Evolutionary conservation across 2,329 filamentous ascomycete species (phyloP), one percentile per base, ranked within the genome.

Genomic region (Paraphoma sp.): DNA sequence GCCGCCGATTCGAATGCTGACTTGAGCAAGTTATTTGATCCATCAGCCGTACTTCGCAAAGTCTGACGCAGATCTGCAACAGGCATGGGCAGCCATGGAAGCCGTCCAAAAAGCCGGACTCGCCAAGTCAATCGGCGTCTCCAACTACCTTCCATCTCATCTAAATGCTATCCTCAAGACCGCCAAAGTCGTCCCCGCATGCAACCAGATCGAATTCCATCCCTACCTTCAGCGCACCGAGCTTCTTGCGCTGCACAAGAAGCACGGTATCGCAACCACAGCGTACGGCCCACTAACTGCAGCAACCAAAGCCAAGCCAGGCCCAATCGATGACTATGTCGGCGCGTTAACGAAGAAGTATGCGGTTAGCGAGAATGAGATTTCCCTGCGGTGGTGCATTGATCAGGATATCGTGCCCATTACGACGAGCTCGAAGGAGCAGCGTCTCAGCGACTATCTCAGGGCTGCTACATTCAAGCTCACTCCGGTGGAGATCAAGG

Each of bases 141-240:
- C 84, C 53, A 89, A 77, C 72, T 89, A 83, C 71, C 73, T 84
- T 6, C 79, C 82, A 23, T 70, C 76, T 18, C 83, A 89, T 56
- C 76, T 89, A 16, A 80, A 86, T 45, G 79, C 81, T 10, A 81
- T 84, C 17, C 75, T 86, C 50, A 81, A 81, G 51, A 80, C 78
- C 0, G 83, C 83, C n/a, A 82, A 77, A 40, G 79, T 87, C 10
- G 76, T 80, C 1, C 88, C 88, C 1, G 85, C 85, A 1, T 83
- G 84, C 64, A 90, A 90, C 76, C 88, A 90, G 76, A 86, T 90
- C 60, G 88, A 90, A 72, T 86, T 86, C 49, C 87, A 90, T 72
- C 87, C 88, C 1, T 89, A 88, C 66, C 80, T 90, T 10, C 88
- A 89, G 70, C 88, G 86, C 69, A 77, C 78, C 1, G 79, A 83